A percentile compares a stretch with the other conserved stretches of the same genome.
phyloP scores from a whole-genome alignment of 2,329 filamentous ascomycete species.

The Epichloe sp. region DNA sequence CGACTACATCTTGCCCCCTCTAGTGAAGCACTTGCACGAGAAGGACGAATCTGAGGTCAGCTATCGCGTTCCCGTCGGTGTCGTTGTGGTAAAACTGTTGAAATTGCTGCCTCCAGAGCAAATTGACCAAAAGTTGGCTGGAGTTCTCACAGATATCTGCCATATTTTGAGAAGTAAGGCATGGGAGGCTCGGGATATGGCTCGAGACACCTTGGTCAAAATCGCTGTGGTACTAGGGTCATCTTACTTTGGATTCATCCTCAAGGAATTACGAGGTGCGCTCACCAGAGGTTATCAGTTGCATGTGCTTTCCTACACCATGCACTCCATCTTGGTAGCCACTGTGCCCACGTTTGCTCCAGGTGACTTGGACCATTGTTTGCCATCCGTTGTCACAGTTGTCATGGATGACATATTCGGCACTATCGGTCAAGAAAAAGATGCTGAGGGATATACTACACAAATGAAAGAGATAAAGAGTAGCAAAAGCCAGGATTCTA shows the following conservation, averaged over 20 bases:
- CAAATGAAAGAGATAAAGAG: slow-evolving; percentile 97
- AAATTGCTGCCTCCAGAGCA: slow-evolving; percentile 63
- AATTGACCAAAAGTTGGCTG: slow-evolving; percentile 61
- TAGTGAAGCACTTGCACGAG: slow-evolving; percentile 78
- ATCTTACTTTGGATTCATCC: slow-evolving; percentile 76
- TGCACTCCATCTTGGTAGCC: slow-evolving; percentile 78
- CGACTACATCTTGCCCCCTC: slow-evolving; percentile 61
- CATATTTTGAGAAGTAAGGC: slow-evolving; percentile 84
- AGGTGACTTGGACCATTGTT: slow-evolving; percentile 81
- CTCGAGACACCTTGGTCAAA: slow-evolving; percentile 73
- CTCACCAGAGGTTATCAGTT: slow-evolving; percentile 81
- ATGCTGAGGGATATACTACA: slow-evolving; percentile 86
- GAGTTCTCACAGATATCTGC: slow-evolving; percentile 81
- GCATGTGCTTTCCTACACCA: slow-evolving; percentile 86
- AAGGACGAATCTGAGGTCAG: slow-evolving; percentile 94
- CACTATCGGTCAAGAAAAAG: slow-evolving; percentile 83
- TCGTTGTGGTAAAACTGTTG: slow-evolving; percentile 79
- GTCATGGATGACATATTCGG: slow-evolving; percentile 98
- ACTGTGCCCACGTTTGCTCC: slow-evolving; percentile 59
- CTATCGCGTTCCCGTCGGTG: slow-evolving; percentile 76
- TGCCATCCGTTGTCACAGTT: slow-evolving; percentile 63
- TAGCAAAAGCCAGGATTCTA: slow-evolving; percentile 95
- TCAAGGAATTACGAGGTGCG: slow-evolving; percentile 77
- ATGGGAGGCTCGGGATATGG: slow-evolving; percentile 81
- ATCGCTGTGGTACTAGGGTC: slow-evolving; percentile 73